Percentiles rank a stretch among this genome's conserved stretches.
phyloP scores from a whole-genome alignment of 2,329 filamentous ascomycete species.

The Dendryphion nanum region DNA sequence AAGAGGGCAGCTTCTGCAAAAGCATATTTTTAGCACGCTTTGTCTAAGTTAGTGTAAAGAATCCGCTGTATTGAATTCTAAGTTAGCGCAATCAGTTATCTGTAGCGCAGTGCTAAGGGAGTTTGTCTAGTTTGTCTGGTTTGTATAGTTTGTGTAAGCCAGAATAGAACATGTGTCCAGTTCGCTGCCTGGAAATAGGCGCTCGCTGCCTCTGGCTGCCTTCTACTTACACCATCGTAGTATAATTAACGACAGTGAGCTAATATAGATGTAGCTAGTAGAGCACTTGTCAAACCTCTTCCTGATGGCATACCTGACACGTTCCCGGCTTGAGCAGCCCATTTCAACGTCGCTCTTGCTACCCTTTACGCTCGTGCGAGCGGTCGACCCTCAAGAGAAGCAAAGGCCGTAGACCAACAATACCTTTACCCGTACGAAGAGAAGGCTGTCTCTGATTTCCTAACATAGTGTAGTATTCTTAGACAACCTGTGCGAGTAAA shows the following conservation, averaged over 20 bases:
- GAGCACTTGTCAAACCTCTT: neutral
- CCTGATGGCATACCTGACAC: neutral
- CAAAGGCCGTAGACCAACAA: constrained; percentile 23
- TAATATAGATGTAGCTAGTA: neutral
- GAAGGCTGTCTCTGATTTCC: constrained; percentile 21
- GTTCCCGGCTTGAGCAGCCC: neutral
- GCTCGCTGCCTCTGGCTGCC: neutral
- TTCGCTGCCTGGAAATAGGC: neutral
- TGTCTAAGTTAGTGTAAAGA: neutral
- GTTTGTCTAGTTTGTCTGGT: too few relatives aligned
- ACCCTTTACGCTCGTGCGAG: constrained; percentile 13
- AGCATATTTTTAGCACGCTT: neutral
- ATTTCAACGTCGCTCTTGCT: constrained; percentile 12
- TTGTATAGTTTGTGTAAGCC: neutral
- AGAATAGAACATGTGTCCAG: neutral
- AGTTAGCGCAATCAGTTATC: too few relatives aligned
- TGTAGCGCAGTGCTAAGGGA: neutral
- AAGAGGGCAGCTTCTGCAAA: neutral
- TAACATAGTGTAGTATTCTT: constrained; percentile 11
- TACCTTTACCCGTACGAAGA: constrained; percentile 25
- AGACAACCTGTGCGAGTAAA: constrained; percentile 16
- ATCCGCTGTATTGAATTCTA: neutral
- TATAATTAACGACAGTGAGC: neutral
- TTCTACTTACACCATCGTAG: neutral
- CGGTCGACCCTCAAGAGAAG: constrained; percentile 22